Evolutionary conservation across 2,329 filamentous ascomycete genomes (phyloP).

Genomic region (Chrysoporthe austroafricana): DNA sequence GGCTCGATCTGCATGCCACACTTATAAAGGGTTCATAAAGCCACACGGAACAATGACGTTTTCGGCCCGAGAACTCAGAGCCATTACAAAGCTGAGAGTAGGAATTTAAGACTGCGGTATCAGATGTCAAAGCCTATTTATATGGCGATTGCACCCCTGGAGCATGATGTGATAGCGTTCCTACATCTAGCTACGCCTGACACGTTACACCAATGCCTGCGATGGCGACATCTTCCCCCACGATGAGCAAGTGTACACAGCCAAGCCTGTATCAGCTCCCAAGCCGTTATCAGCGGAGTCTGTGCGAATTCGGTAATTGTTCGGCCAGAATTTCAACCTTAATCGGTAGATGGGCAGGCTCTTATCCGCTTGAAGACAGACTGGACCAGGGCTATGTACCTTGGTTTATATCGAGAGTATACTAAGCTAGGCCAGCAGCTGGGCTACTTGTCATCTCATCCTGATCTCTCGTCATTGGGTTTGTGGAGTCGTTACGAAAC

Average conservation of each 20-base stretch:
- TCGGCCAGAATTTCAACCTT: not conserved
- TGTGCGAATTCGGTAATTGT: not conserved
- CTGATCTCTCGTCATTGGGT: not conserved
- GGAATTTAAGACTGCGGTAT: not conserved
- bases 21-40: too few species aligned
- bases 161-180: not conserved
- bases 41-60: too few species aligned
- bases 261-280: not conserved
- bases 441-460: slow-evolving; percentile 1
- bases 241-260: not conserved
- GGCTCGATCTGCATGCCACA: not conserved
- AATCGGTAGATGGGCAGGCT: not conserved
- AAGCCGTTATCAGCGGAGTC: not conserved
- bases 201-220: slow-evolving; percentile 3
- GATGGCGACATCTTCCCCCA: slow-evolving; percentile 12
- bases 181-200: not conserved
- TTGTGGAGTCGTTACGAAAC: not conserved
- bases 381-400: not conserved
- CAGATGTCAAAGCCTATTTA: not conserved
- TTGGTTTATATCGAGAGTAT: not conserved
- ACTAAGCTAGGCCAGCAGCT: not conserved
- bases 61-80: too few species aligned
- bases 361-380: not conserved
- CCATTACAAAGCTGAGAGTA: not conserved
- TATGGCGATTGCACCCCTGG: not conserved